Evolutionary conservation across 2,329 filamentous ascomycete species (phyloP), one percentile per base, ranked within the genome.

Genomic region (Phyllosticta citribraziliensis): DNA sequence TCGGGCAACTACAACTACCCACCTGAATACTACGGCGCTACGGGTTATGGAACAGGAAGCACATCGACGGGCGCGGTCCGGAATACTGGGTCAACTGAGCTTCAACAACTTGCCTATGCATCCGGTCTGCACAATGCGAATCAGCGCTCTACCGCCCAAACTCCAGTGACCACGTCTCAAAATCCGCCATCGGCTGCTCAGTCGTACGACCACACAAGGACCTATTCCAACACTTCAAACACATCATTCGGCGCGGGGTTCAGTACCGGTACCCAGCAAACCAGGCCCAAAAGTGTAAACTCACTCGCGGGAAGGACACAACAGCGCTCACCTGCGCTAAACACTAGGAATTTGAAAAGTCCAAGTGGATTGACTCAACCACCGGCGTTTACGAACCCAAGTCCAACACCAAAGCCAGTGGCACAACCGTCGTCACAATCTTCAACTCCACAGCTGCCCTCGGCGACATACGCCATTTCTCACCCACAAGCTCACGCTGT

Each of bases 41-140:
- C 59, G 12, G 54, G 47, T n/a, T 62, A 62, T 51, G 60, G 55
- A 33, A 24, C 52, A 5, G 25, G 33, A 35, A 53, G 22, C 10
- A 33, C 50, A 14, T 30, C 55, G 8, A n/a, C 50, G 24, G 55
- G 17, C 11, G n/a, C 35, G 25, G 22, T 52, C 14, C 56, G 60
- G 10, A 62, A 58, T 12, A 25, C 52, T 19, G n/a, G 22, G 4
- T 57, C 55, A 27, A 14, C 55, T 52, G 60, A 62, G 12, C n/a
- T 62, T 11, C 55, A 62, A 25, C 57, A 62, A 22, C 11, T 61
- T 54, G 60, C 60, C 24, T 62, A 62, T 51, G 55, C 55, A 8
- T 62, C 60, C 12, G 52, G 51, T 12, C 51, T 62, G 6, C 60
- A 52, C 20, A 52, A 55, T 19, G 33, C 56, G 25, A 52, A 47